A percentile compares a stretch with the other conserved stretches of the same genome.
Conservation (phyloP, 371 early-diverging fungal genomes). For the Mycotypha africana region DNA sequence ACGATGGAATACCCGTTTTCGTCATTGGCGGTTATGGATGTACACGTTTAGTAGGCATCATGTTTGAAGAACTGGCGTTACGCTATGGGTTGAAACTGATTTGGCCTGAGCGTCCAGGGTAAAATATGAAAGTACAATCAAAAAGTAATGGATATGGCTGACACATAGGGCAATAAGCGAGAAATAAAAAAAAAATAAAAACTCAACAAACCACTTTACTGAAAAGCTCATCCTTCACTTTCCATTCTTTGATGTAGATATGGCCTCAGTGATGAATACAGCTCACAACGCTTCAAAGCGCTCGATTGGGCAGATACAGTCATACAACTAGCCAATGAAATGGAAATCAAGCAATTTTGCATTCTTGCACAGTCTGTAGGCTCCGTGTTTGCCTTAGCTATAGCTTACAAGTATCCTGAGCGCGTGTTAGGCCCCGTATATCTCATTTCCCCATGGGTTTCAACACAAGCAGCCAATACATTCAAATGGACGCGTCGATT, state of each 20-base stretch:
- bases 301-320: slow-evolving; percentile 46
- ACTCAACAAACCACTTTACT: no score
- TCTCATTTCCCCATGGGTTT: slow-evolving; percentile 50
- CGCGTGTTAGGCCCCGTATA: slow-evolving; percentile 36
- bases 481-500: slow-evolving; percentile 46
- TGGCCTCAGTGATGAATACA: slow-evolving; percentile 40
- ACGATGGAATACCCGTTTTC: slow-evolving; percentile 30
- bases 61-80: slow-evolving; percentile 44
- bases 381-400: slow-evolving; percentile 39
- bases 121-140: slow-evolving; percentile 11
- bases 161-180: no score
- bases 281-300: slow-evolving; percentile 30
- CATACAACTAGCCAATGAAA: slow-evolving; percentile 35
- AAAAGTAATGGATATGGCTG: no score
- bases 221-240: neutral
- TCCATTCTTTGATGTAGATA: slow-evolving; percentile 19
- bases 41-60: slow-evolving; percentile 41
- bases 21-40: slow-evolving; percentile 48
- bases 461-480: slow-evolving; percentile 42
- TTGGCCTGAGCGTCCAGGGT: slow-evolving; percentile 52
- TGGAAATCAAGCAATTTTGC: slow-evolving; percentile 25
- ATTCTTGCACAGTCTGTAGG: slow-evolving; percentile 49
- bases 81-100: slow-evolving; percentile 31
- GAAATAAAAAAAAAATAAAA: neutral
- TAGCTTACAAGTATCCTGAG: slow-evolving; percentile 28